Evolutionary conservation across 225 moss, liverwort and hornwort genomes (phyloP).

Genomic region (Antitrichia curtipendula): DNA sequence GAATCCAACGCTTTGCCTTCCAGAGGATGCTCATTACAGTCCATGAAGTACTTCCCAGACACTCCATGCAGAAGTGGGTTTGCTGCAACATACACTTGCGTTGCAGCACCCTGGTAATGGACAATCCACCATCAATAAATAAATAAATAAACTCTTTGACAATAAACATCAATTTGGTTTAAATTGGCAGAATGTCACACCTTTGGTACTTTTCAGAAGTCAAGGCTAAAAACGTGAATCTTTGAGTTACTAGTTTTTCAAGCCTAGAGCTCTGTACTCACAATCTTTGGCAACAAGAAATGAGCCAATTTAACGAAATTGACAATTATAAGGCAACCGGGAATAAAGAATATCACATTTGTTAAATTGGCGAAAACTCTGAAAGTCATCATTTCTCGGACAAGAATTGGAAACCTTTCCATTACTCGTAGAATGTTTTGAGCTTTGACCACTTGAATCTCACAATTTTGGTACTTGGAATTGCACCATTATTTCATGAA

Average conservation of each 20-base stretch:
- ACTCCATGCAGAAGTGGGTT: constrained; percentile 21
- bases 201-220: background rate
- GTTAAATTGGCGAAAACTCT: background rate
- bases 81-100: constrained; percentile 38
- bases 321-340: background rate
- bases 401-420: background rate
- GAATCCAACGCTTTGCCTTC: background rate
- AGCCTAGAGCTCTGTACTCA: background rate
- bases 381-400: background rate
- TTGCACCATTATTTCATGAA: background rate
- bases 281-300: background rate
- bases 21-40: constrained; percentile 4
- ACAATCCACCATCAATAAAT: background rate
- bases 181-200: background rate
- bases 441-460: background rate
- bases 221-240: background rate
- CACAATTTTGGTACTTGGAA: background rate
- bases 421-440: too few species aligned
- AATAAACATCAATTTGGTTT: background rate
- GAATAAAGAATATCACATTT: background rate
- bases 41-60: constrained; percentile 33
- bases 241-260: background rate
- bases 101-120: constrained; percentile 48
- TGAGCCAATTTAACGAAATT: background rate
- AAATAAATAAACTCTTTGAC: background rate